These are phyloP conservation scores for Solanum peruvianum DNA, from an alignment of 257 asterid species.

Conservation along the genomic window DNA sequence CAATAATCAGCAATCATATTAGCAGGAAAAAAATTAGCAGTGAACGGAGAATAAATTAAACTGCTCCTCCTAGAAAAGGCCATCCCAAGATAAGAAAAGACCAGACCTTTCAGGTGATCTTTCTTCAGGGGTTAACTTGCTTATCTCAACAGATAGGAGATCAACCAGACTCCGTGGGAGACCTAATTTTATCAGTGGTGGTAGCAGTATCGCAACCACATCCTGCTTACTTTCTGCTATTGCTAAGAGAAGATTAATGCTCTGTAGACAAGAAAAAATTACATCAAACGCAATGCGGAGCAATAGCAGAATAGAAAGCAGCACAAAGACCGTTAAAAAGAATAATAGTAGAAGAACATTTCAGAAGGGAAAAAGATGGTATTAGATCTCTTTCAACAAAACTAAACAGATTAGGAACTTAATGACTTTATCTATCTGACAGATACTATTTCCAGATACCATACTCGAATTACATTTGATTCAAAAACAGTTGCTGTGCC, in stretches of 20 bases:
- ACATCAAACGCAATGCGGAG: slow-evolving; percentile 3
- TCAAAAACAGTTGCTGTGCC: not conserved
- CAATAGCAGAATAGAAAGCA: not conserved
- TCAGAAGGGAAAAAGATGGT: not conserved
- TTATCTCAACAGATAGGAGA: slow-evolving; percentile 64
- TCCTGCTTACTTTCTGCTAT: slow-evolving; percentile 51
- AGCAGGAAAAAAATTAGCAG: not conserved
- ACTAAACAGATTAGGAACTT: not conserved
- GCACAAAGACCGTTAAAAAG: not conserved
- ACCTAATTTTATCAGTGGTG: slow-evolving; percentile 48
- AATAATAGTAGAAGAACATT: not conserved
- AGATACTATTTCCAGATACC: not conserved
- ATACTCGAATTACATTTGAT: not conserved
- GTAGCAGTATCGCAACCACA: slow-evolving; percentile 45
- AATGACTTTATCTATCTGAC: not conserved
- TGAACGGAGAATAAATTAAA: not conserved
- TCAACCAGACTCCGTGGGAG: slow-evolving; percentile 55
- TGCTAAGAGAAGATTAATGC: slow-evolving; percentile 67
- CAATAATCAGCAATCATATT: not conserved
- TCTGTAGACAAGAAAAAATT: slow-evolving; percentile 33
- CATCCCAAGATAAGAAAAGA: not conserved
- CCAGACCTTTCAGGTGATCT: slow-evolving; percentile 58
- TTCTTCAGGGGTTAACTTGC: slow-evolving; percentile 48
- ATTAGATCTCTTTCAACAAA: not conserved
- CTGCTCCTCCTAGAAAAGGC: not conserved